These are phyloP conservation scores for Metschnikowia rubicola DNA, from an alignment of 805 yeast genomes.

Conservation along the genomic window DNA sequence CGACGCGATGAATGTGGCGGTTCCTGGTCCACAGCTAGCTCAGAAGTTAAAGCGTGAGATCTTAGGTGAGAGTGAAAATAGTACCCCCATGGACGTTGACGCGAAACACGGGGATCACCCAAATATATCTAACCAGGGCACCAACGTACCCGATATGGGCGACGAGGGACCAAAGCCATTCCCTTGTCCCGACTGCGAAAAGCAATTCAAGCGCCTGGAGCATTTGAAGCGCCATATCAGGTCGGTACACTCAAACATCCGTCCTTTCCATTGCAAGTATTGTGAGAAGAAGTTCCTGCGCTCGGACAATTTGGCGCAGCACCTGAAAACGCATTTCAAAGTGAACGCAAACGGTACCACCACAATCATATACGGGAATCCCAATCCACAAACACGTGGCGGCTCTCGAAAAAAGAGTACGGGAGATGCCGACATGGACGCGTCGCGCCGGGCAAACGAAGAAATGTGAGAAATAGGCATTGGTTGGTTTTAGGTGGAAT, in stretches of 20 bases:
- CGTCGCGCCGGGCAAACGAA: background rate
- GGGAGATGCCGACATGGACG: slow-evolving; percentile 7
- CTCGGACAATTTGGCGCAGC: slow-evolving; percentile 44
- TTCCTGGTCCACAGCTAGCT: background rate
- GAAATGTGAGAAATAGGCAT: background rate
- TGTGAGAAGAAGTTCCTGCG: slow-evolving; percentile 43
- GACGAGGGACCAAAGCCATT: slow-evolving; percentile 23
- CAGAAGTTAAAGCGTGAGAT: background rate
- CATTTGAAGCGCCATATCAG: slow-evolving; percentile 42
- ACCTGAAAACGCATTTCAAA: slow-evolving; percentile 41
- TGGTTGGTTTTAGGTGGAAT: background rate
- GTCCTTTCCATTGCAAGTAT: slow-evolving; percentile 44
- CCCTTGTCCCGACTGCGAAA: slow-evolving; percentile 41
- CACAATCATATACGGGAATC: slow-evolving; percentile 17
- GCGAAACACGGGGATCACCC: background rate
- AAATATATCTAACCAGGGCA: background rate
- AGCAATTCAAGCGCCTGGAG: slow-evolving; percentile 42
- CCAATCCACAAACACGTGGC: slow-evolving; percentile 16
- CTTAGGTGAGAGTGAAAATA: background rate
- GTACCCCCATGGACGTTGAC: background rate
- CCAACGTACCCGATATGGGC: background rate
- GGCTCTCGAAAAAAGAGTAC: slow-evolving; percentile 15
- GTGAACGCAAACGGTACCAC: slow-evolving; percentile 27
- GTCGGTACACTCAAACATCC: slow-evolving; percentile 42
- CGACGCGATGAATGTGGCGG: background rate